phyloP scores from a whole-genome alignment of 805 yeast genomes.

The Wickerhamiella cacticola region DNA sequence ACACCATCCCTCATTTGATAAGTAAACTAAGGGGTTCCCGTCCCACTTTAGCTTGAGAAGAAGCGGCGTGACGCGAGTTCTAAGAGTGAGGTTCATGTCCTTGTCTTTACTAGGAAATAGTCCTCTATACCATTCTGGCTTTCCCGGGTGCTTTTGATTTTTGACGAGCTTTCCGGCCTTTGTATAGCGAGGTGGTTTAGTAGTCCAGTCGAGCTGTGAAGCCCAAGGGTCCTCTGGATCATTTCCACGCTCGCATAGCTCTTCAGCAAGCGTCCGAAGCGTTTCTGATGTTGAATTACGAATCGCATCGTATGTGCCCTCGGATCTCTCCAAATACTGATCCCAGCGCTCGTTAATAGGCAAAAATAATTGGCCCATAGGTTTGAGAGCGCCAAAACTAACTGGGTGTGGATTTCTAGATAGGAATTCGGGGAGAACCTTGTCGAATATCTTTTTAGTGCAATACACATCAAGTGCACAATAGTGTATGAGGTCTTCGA shows the following conservation, averaged over 20 bases:
- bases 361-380: constrained; percentile 57
- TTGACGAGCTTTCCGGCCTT: constrained; percentile 46
- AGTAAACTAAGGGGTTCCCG: constrained; percentile 70
- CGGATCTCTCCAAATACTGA: constrained; percentile 56
- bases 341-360: constrained; percentile 73
- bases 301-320: constrained; percentile 48
- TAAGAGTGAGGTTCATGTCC: constrained; percentile 49
- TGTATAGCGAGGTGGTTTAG: constrained; percentile 45
- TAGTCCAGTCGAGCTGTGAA: constrained; percentile 77
- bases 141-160: constrained; percentile 74
- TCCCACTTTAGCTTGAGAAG: constrained; percentile 76
- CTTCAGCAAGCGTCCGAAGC: constrained; percentile 47
- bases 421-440: constrained; percentile 57
- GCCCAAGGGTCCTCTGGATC: constrained; percentile 72
- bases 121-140: constrained; percentile 85
- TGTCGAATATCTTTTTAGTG: constrained; percentile 57
- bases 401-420: constrained; percentile 83
- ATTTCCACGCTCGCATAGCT: constrained; percentile 38
- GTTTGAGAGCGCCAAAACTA: constrained; percentile 74
- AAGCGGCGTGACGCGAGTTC: constrained; percentile 66
- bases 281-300: constrained; percentile 45
- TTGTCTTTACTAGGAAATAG: constrained; percentile 32
- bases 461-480: constrained; percentile 77
- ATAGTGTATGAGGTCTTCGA: constrained; percentile 54
- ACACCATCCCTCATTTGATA: constrained; percentile 76